phyloP scores from a whole-genome alignment of 1,284 basidiomycete species.

The Rhodotorula glutinis region DNA sequence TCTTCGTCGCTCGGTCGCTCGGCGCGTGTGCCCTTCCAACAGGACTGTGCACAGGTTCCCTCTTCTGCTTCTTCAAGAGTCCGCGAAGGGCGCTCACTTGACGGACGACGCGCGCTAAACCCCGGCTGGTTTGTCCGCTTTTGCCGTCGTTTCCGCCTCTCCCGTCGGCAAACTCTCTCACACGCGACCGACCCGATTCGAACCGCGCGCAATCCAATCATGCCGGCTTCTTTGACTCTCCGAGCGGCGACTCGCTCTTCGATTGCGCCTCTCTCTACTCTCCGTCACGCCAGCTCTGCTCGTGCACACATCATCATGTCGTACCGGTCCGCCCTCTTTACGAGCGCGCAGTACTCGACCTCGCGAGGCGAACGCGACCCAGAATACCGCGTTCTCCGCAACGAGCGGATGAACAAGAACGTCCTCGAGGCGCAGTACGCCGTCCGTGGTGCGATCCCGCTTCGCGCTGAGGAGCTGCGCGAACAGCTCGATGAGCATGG shows the following conservation, averaged over 20 bases:
- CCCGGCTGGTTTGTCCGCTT: too few species aligned
- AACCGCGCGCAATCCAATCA: background rate
- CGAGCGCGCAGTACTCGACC: slow-evolving; percentile 1
- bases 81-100: too few species aligned
- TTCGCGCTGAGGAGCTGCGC: slow-evolving; percentile 82
- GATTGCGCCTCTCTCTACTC: background rate
- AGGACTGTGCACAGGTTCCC: too few species aligned
- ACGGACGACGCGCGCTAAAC: too few species aligned
- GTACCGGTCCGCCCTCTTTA: background rate
- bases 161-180: background rate
- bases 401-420: slow-evolving; percentile 64
- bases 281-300: background rate
- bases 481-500: slow-evolving; percentile 59
- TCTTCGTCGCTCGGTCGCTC: background rate
- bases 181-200: background rate
- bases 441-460: slow-evolving; percentile 92
- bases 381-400: slow-evolving; percentile 42
- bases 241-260: background rate
- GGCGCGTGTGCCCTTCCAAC: background rate
- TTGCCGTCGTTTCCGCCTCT: too few species aligned
- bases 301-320: background rate
- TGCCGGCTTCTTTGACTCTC: background rate
- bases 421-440: slow-evolving; percentile 86
- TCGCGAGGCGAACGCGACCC: slow-evolving; percentile 18
- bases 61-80: too few species aligned